Percentiles rank a stretch among this genome's conserved stretches.
Conservation (phyloP, 495 filamentous ascomycete species). For the Neurospora sp. region DNA sequence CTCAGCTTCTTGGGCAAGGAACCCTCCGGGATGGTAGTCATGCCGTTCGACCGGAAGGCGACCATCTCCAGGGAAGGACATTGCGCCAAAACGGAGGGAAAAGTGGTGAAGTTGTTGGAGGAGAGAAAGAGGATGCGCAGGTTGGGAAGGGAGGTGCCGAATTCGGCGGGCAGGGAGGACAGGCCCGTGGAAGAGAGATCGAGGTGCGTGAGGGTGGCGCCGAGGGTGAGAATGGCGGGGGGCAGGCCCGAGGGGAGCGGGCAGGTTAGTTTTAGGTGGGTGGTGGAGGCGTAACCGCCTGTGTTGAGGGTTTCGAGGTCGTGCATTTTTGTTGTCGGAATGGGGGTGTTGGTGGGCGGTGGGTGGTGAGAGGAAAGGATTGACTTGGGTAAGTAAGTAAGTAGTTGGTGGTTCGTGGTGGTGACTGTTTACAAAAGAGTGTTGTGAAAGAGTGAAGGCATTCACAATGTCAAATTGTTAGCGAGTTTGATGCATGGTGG, state of each 20-base stretch:
- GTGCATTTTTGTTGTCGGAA: conserved; percentile 10
- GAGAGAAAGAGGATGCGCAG: conserved; percentile 37
- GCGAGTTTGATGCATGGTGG: neutral
- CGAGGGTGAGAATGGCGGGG: conserved; percentile 28
- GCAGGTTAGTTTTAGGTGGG: conserved; percentile 27
- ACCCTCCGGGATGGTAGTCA: conserved; percentile 31
- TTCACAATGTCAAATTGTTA: neutral
- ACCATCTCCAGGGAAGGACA: conserved; percentile 36
- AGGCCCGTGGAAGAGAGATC: conserved; percentile 37
- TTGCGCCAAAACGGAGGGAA: conserved; percentile 29
- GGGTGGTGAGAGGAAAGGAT: neutral
- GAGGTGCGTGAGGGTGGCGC: conserved; percentile 30
- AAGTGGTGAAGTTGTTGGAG: conserved; percentile 33
- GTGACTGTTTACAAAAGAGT: neutral
- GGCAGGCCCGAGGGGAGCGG: conserved; percentile 20
- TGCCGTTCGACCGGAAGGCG: conserved; percentile 35
- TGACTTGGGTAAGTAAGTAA: neutral
- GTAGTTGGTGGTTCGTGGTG: neutral
- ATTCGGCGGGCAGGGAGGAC: conserved; percentile 26
- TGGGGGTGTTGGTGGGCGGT: neutral
- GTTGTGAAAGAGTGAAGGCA: neutral
- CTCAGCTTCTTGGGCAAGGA: conserved; percentile 27
- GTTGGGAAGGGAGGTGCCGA: conserved; percentile 27
- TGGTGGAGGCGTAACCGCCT: conserved; percentile 21
- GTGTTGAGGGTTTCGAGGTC: conserved; percentile 16